Evolutionary conservation across 371 early-diverging fungal species (phyloP).

Genomic region (Saksenaea vasiformis): DNA sequence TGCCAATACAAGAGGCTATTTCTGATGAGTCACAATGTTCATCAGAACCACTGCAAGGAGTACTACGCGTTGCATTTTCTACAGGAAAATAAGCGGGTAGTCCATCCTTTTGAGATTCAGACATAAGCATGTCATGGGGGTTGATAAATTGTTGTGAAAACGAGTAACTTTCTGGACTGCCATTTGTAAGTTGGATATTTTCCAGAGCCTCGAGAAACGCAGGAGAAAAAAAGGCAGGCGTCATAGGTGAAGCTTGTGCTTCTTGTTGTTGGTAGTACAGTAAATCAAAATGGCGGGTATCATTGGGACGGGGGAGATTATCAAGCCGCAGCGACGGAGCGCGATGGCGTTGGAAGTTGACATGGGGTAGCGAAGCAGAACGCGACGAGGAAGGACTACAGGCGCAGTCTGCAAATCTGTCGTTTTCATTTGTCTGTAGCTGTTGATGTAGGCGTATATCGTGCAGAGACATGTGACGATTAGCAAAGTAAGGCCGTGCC

Average conservation of each 20-base stretch:
- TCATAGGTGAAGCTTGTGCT: conserved; percentile 29
- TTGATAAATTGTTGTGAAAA: conserved; percentile 3
- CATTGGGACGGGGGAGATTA: not conserved
- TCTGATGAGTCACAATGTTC: not conserved
- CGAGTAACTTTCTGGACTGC: not conserved
- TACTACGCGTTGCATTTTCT: not conserved
- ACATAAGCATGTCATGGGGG: conserved; percentile 1
- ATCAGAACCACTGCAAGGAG: not conserved
- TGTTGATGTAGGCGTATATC: conserved; percentile 4
- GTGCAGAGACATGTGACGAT: conserved; percentile 13
- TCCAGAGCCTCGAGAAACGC: conserved; percentile 56
- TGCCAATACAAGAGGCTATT: not conserved
- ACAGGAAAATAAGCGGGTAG: not conserved
- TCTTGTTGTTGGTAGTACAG: conserved; percentile 6
- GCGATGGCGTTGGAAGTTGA: conserved; percentile 1
- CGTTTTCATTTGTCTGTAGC: not conserved
- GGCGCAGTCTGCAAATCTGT: not conserved
- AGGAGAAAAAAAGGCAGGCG: conserved; percentile 63
- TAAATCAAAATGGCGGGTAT: conserved; percentile 5
- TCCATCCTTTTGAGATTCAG: conserved; percentile 1
- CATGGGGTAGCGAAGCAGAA: conserved; percentile 3
- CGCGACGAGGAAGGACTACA: not conserved
- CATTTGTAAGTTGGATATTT: conserved; percentile 19
- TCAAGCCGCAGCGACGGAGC: conserved; percentile 11
- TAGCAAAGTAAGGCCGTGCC: conserved; percentile 5